These are phyloP conservation scores for Straminergon stramineum DNA, from an alignment of 225 moss, liverwort and hornwort genomes.

Conservation along the genomic window DNA sequence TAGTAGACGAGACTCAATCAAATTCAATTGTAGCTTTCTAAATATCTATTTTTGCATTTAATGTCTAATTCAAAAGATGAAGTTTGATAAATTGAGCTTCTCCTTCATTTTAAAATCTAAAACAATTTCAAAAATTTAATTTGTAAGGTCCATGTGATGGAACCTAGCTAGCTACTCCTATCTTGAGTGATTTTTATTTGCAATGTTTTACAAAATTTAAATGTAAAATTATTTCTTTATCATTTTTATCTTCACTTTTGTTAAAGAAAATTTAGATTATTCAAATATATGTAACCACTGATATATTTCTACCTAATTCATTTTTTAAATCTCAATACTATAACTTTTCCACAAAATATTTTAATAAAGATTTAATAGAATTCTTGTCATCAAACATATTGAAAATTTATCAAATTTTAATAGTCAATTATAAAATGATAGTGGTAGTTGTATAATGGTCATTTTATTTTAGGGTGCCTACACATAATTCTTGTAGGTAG, in stretches of 20 bases:
- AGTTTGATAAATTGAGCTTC: background rate
- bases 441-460: no score
- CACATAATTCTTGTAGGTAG: no score
- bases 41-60: background rate
- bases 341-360: background rate
- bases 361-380: no score
- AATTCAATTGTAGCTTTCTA: background rate
- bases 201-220: no score
- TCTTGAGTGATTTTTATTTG: background rate
- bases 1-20: rapidly evolving
- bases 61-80: background rate
- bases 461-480: no score
- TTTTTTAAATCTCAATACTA: background rate
- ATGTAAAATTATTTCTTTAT: no score
- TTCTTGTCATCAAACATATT: rapidly evolving
- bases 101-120: background rate
- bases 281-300: no score
- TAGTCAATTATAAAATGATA: background rate
- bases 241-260: background rate
- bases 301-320: background rate
- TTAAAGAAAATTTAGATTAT: rapidly evolving
- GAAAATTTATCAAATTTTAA: background rate
- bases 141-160: rapidly evolving
- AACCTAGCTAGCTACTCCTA: background rate
- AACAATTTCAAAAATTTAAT: background rate